Evolutionary conservation across 257 asterid genomes (phyloP).

Genomic region (Solanum paucissectum): DNA sequence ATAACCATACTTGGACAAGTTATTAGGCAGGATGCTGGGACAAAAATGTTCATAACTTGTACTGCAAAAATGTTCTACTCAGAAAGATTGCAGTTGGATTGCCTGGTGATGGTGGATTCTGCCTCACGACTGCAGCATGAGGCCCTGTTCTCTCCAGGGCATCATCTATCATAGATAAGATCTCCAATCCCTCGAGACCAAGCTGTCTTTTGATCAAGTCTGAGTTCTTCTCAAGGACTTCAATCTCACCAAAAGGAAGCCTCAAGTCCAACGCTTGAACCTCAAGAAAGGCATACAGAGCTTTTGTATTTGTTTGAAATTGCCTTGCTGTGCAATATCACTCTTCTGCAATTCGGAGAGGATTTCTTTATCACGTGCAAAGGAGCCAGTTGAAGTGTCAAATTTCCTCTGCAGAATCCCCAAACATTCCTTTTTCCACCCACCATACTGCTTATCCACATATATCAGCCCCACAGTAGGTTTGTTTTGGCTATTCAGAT

Average conservation of each 20-base stretch:
- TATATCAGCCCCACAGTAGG: slow-evolving; percentile 53
- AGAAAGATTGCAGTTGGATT: slow-evolving; percentile 62
- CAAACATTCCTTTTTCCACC: slow-evolving; percentile 79
- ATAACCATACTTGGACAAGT: neutral
- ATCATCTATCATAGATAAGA: slow-evolving; percentile 42
- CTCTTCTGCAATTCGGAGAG: slow-evolving; percentile 59
- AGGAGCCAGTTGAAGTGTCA: slow-evolving; percentile 29
- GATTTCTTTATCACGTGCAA: slow-evolving; percentile 77
- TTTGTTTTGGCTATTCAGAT: slow-evolving; percentile 25
- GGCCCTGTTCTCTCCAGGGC: slow-evolving; percentile 48
- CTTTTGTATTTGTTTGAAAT: slow-evolving; percentile 64
- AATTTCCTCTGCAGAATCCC: slow-evolving; percentile 48
- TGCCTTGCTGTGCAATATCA: slow-evolving; percentile 44
- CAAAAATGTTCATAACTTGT: neutral
- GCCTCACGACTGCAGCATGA: slow-evolving; percentile 36
- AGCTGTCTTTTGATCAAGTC: slow-evolving; percentile 69
- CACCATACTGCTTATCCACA: slow-evolving; percentile 76
- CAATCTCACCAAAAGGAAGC: slow-evolving; percentile 82
- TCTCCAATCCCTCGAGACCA: slow-evolving; percentile 59
- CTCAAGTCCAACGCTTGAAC: slow-evolving; percentile 72
- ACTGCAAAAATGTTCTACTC: neutral
- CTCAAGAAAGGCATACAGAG: slow-evolving; percentile 86
- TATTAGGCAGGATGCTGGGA: neutral
- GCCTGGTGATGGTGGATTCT: slow-evolving; percentile 88
- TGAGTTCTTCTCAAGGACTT: slow-evolving; percentile 52